phyloP scores from a whole-genome alignment of 495 filamentous ascomycete species.

The Pseudotulostoma volvatum region DNA sequence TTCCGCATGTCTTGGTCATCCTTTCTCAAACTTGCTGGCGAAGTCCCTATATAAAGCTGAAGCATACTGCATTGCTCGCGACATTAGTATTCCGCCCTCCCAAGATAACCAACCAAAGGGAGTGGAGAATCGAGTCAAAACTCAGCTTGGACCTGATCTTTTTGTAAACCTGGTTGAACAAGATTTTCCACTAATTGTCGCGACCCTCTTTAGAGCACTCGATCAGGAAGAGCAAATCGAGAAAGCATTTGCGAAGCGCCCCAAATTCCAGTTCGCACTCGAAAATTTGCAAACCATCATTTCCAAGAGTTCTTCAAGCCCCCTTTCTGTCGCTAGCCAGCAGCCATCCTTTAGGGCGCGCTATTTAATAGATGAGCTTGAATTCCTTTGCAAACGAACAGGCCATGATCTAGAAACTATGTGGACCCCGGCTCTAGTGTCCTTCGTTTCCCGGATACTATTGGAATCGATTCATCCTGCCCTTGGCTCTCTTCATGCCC shows the following conservation, averaged over 20 bases:
- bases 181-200: conserved; percentile 62
- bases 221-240: conserved; percentile 66
- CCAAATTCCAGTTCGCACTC: conserved; percentile 38
- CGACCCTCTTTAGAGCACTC: conserved; percentile 47
- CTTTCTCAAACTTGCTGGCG: conserved; percentile 39
- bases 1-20: conserved; percentile 35
- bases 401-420: conserved; percentile 44
- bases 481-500: conserved; percentile 71
- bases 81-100: conserved; percentile 45
- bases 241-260: conserved; percentile 49
- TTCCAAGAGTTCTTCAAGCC: conserved; percentile 40
- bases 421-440: conserved; percentile 63
- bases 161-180: conserved; percentile 44
- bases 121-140: conserved; percentile 55
- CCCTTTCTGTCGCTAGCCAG: conserved; percentile 50
- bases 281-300: conserved; percentile 52
- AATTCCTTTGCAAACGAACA: conserved; percentile 56
- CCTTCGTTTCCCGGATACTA: conserved; percentile 59
- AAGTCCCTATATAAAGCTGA: conserved; percentile 63
- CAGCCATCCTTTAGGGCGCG: conserved; percentile 74
- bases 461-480: conserved; percentile 73
- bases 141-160: conserved; percentile 45
- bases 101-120: conserved; percentile 33
- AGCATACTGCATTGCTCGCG: conserved; percentile 70
- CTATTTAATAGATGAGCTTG: conserved; percentile 54